Evolutionary conservation across 805 yeast species (phyloP).

Genomic region (Blastobotrys attinorum): DNA sequence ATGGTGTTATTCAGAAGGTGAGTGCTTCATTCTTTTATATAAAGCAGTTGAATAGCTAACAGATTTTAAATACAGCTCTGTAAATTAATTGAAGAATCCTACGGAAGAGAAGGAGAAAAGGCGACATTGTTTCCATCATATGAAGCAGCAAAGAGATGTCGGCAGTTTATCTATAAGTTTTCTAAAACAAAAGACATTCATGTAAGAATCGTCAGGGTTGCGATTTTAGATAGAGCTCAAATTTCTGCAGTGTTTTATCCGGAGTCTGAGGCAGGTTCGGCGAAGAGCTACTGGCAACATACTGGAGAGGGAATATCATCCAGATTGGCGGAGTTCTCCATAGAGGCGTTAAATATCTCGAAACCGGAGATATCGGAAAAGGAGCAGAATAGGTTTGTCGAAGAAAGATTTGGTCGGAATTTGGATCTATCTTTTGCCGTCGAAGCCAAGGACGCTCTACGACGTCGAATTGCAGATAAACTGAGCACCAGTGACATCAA

Average conservation of each 20-base stretch:
- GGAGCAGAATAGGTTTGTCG: slow-evolving; percentile 55
- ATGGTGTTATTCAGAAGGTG: slow-evolving; percentile 30
- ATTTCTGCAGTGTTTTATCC: slow-evolving; percentile 79
- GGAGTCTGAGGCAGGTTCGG: slow-evolving; percentile 45
- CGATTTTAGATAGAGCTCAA: slow-evolving; percentile 49
- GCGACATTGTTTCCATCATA: slow-evolving; percentile 73
- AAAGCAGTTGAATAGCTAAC: too few species aligned
- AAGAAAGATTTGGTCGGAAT: slow-evolving; percentile 86
- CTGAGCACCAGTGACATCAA: slow-evolving; percentile 34
- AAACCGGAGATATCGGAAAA: slow-evolving; percentile 9
- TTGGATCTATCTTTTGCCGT: slow-evolving; percentile 67
- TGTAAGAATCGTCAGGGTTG: slow-evolving; percentile 62
- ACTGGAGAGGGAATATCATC: slow-evolving; percentile 96
- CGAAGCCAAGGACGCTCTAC: slow-evolving; percentile 68
- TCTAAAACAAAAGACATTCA: slow-evolving; percentile 21
- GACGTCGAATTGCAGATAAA: slow-evolving; percentile 65
- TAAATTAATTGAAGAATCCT: slow-evolving; percentile 41
- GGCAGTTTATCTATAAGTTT: slow-evolving; percentile 55
- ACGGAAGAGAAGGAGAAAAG: slow-evolving; percentile 72
- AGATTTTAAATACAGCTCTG: not conserved
- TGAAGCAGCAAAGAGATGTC: slow-evolving; percentile 72
- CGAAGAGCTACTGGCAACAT: slow-evolving; percentile 93
- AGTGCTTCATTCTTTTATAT: slow-evolving; percentile 4
- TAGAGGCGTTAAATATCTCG: slow-evolving; percentile 20
- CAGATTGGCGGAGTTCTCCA: slow-evolving; percentile 76